Evolutionary conservation across 2,329 filamentous ascomycete species (phyloP).

Genomic region (Kalmusia sp.): DNA sequence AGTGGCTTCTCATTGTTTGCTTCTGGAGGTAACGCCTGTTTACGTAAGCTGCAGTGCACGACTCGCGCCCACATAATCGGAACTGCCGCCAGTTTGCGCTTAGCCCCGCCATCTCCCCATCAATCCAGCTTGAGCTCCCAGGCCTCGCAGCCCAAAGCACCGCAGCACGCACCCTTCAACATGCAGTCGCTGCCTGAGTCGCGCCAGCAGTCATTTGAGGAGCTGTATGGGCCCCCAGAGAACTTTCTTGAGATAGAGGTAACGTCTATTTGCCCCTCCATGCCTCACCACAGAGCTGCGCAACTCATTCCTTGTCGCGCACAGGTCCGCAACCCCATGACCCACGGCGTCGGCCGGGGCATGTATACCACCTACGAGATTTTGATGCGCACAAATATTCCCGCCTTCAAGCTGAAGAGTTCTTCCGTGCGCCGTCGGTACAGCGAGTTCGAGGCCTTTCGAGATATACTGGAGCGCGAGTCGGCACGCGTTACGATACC

Average conservation of each 20-base stretch:
- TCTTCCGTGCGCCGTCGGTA: conserved; percentile 91
- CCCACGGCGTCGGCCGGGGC: conserved; percentile 89
- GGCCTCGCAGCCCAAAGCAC: background rate
- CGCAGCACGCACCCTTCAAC: conserved; percentile 4
- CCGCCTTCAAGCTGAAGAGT: conserved; percentile 91
- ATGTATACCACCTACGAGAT: conserved; percentile 99
- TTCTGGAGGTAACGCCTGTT: background rate
- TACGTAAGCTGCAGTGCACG: conserved; percentile 4
- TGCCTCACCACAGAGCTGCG: conserved; percentile 20
- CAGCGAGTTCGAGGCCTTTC: conserved; percentile 98
- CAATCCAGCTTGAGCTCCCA: no score
- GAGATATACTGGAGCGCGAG: conserved; percentile 96
- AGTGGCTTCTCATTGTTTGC: background rate
- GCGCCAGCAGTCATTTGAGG: conserved; percentile 94
- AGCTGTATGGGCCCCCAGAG: conserved; percentile 97
- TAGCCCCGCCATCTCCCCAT: background rate
- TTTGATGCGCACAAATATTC: conserved; percentile 96
- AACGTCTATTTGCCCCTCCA: conserved; percentile 16
- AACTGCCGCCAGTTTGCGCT: background rate
- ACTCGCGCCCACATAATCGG: conserved; percentile 1
- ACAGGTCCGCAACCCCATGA: conserved; percentile 91
- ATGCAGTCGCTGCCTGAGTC: conserved; percentile 72
- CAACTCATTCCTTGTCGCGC: conserved; percentile 27
- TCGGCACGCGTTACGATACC: conserved; percentile 94
- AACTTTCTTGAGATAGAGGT: conserved; percentile 99